Percentiles rank a stretch among this genome's conserved stretches.
Evolutionary conservation across 345 rosid genomes (phyloP).

Genomic region (Viola odorata): DNA sequence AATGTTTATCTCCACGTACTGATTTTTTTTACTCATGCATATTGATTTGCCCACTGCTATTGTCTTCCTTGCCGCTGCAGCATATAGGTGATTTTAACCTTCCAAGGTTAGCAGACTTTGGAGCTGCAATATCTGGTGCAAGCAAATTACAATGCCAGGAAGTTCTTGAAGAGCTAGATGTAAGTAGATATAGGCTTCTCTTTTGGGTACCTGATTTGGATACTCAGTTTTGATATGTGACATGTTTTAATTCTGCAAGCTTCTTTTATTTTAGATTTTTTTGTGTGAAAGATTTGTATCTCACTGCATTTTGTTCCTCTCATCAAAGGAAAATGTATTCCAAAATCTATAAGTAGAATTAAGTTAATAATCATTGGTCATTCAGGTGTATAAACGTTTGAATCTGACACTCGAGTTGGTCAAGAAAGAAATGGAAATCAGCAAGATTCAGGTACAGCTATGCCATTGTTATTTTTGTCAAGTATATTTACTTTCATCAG

Average conservation of each 20-base stretch:
- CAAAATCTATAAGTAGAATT: neutral
- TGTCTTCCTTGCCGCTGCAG: conserved; percentile 39
- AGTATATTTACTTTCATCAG: neutral
- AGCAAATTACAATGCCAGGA: conserved; percentile 76
- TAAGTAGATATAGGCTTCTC: conserved; percentile 34
- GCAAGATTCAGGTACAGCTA: conserved; percentile 79
- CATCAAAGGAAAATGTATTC: neutral
- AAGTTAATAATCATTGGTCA: neutral
- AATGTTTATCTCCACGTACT: neutral
- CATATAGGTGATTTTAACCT: conserved; percentile 92
- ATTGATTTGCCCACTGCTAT: neutral
- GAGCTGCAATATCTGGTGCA: conserved; percentile 97
- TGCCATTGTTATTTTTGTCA: conserved; percentile 2
- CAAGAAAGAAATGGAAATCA: conserved; percentile 97
- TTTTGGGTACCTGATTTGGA: neutral
- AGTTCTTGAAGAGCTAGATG: conserved; percentile 98
- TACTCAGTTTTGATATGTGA: neutral
- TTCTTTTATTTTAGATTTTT: neutral
- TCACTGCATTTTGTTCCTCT: neutral
- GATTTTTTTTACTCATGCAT: neutral
- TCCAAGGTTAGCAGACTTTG: conserved; percentile 92
- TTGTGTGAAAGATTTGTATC: neutral
- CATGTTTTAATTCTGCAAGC: neutral
- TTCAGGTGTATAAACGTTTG: conserved; percentile 84
- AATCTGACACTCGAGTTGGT: conserved; percentile 77